Conservation (phyloP, 306 rosid genomes). For the Pyrus communis region DNA sequence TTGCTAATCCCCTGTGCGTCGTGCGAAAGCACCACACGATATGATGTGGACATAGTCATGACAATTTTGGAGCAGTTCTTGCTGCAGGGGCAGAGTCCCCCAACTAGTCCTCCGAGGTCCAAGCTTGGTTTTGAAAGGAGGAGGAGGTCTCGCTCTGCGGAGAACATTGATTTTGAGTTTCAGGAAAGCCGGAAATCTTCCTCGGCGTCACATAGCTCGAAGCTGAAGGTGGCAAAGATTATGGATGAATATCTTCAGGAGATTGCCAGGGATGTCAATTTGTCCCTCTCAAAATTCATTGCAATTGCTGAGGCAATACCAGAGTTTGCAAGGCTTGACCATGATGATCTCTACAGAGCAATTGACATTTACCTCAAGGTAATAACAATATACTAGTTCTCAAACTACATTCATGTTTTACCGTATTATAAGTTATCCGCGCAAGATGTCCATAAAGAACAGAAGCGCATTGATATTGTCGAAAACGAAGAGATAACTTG, state of each 20-base stretch:
- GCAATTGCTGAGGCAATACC: conserved; percentile 77
- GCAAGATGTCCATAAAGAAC: neutral
- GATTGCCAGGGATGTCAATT: conserved; percentile 68
- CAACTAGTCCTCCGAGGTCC: conserved; percentile 82
- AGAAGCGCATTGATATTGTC: too few relatives aligned
- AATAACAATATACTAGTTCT: conserved; percentile 9
- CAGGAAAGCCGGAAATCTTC: conserved; percentile 93
- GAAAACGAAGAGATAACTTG: neutral
- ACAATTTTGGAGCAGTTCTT: conserved; percentile 69
- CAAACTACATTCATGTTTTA: conserved; percentile 8
- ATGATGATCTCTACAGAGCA: conserved; percentile 93
- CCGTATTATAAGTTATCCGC: neutral
- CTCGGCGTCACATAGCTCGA: conserved; percentile 90
- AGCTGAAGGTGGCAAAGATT: conserved; percentile 81
- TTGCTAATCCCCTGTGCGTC: conserved; percentile 71
- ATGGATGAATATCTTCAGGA: conserved; percentile 86
- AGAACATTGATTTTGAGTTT: conserved; percentile 77
- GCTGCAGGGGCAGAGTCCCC: conserved; percentile 86
- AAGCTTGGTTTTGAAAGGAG: conserved; percentile 57
- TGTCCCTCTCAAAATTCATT: conserved; percentile 65
- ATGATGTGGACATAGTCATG: conserved; percentile 76
- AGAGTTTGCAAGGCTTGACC: conserved; percentile 86
- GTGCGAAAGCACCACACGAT: conserved; percentile 30
- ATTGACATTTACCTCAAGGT: conserved; percentile 95
- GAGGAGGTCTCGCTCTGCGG: conserved; percentile 90